These are phyloP conservation scores for Ballota nigra DNA, from an alignment of 257 asterid species.

Conservation along the genomic window DNA sequence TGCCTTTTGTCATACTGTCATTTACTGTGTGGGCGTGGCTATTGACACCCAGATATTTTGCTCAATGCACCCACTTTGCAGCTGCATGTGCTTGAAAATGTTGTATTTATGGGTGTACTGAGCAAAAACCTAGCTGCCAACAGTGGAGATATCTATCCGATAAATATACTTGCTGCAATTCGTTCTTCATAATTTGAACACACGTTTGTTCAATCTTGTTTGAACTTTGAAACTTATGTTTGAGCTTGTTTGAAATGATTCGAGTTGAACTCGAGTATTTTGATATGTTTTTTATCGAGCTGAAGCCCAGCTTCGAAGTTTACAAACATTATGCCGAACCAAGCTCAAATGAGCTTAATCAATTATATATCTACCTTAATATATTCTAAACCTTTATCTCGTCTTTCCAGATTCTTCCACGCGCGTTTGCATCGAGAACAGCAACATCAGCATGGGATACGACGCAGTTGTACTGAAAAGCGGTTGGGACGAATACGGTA, in stretches of 20 bases:
- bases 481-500: constrained; percentile 99
- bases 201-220: not conserved
- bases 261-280: not conserved
- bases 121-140: no score
- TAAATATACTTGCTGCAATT: not conserved
- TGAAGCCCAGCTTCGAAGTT: not conserved
- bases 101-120: no score
- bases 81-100: no score
- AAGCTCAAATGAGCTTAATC: not conserved
- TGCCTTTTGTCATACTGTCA: not conserved
- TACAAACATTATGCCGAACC: not conserved
- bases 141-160: not conserved
- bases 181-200: not conserved
- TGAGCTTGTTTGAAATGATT: not conserved
- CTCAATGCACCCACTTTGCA: no score
- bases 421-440: constrained; percentile 76
- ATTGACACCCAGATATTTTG: no score
- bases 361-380: not conserved
- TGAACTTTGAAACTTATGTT: not conserved
- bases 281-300: not conserved
- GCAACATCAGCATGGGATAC: constrained; percentile 80
- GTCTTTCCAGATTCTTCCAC: constrained; percentile 76
- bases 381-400: constrained; percentile 12
- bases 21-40: no score
- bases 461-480: constrained; percentile 84